Evolutionary conservation across 2,329 filamentous ascomycete genomes (phyloP).

Genomic region (Pestalotiopsis fici): DNA sequence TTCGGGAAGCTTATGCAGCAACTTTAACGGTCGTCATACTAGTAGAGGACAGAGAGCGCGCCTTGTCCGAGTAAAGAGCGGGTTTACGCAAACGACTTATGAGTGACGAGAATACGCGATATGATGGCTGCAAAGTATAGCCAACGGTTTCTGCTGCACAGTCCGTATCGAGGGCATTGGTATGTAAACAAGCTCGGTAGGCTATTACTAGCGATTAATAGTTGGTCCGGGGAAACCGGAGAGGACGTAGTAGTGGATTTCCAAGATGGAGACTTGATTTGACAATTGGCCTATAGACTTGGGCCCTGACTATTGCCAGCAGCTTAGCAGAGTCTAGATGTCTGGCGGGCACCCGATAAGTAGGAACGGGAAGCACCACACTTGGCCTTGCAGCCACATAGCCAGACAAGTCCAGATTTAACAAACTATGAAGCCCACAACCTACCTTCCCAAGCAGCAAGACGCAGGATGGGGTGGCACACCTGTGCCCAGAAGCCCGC

Average conservation of each 20-base stretch:
- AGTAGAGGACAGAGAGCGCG: constrained; percentile 47
- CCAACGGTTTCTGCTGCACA: neutral
- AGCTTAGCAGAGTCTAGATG: neutral
- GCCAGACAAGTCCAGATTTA: neutral
- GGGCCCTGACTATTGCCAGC: neutral
- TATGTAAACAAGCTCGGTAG: neutral
- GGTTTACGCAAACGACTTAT: neutral
- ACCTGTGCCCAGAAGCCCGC: neutral
- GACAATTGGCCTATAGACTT: neutral
- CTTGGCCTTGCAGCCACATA: neutral
- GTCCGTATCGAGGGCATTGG: neutral
- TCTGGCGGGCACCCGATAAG: neutral
- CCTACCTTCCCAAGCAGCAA: neutral
- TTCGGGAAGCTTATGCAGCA: constrained; percentile 75
- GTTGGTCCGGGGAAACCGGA: constrained; percentile 3
- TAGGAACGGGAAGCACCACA: neutral
- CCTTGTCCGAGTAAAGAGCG: neutral
- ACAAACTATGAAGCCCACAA: no score
- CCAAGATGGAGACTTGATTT: neutral
- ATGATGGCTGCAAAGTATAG: neutral
- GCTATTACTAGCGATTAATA: neutral
- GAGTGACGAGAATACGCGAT: neutral
- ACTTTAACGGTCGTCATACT: constrained; percentile 73
- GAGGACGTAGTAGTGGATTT: no score
- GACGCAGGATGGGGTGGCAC: neutral